Evolutionary conservation across 2,329 filamentous ascomycete species (phyloP).

Genomic region (Colletotrichum tamarilloi): DNA sequence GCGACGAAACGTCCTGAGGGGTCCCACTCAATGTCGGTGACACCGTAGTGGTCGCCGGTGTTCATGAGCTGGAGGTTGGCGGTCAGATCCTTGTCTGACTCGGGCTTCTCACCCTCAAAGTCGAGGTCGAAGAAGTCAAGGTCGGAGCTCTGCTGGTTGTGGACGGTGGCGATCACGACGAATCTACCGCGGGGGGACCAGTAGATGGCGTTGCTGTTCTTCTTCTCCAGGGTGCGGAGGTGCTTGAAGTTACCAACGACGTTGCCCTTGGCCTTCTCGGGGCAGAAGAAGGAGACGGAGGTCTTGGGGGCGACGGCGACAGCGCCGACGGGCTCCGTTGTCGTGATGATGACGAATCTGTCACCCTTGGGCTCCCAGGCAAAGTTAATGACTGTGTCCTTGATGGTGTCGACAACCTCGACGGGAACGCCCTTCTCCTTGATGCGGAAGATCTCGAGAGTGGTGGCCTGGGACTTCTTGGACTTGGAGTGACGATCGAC

Average conservation of each 20-base stretch:
- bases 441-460: conserved; percentile 97
- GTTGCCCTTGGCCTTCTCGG: conserved; percentile 89
- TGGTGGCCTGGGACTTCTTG: conserved; percentile 97
- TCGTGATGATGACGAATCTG: conserved; percentile 96
- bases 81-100: conserved; percentile 91
- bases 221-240: conserved; percentile 95
- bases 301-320: conserved; percentile 93
- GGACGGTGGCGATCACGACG: conserved; percentile 91
- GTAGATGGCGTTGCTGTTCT: conserved; percentile 99
- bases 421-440: conserved; percentile 98
- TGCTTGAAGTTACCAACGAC: conserved; percentile 94
- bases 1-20: conserved; percentile 95
- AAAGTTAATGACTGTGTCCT: conserved; percentile 99
- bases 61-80: conserved; percentile 97
- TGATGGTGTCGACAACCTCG: conserved; percentile 96
- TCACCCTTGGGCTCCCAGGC: conserved; percentile 99
- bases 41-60: conserved; percentile 93
- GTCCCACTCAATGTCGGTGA: conserved; percentile 98
- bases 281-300: conserved; percentile 93
- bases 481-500: conserved; percentile 99
- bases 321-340: conserved; percentile 81
- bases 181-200: conserved; percentile 97
- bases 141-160: conserved; percentile 92
- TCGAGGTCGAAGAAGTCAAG: conserved; percentile 98
- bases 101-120: conserved; percentile 96